phyloP scores from a whole-genome alignment of 768 basidiomycete genomes.

The Boletus huronensis region DNA sequence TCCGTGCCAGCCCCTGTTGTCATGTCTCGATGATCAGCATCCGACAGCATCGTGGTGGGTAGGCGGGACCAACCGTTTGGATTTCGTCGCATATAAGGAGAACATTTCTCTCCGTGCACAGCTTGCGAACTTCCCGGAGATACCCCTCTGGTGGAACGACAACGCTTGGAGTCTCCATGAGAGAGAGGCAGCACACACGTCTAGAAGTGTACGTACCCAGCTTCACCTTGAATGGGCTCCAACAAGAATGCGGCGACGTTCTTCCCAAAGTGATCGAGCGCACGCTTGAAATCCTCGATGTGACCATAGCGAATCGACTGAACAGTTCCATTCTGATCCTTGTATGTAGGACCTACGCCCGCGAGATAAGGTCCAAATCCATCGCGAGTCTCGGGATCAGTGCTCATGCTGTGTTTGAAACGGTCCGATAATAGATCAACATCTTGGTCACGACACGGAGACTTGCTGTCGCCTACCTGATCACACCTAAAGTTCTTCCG shows the following conservation, averaged over 20 bases:
- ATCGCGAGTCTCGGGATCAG: constrained; percentile 82
- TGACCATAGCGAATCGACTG: constrained; percentile 79
- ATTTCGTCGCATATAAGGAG: constrained; percentile 98
- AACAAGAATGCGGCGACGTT: constrained; percentile 91
- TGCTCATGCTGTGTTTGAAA: constrained; percentile 68
- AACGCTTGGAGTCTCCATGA: constrained; percentile 50
- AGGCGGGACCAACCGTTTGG: constrained; percentile 66
- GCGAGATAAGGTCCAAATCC: constrained; percentile 92
- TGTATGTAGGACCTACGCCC: constrained; percentile 77
- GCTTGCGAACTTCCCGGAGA: constrained; percentile 65
- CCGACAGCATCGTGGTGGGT: neutral
- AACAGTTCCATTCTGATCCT: constrained; percentile 45
- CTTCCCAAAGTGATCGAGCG: constrained; percentile 74
- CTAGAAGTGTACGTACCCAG: constrained; percentile 58
- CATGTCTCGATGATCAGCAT: constrained; percentile 2
- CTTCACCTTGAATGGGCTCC: constrained; percentile 99
- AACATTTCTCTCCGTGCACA: constrained; percentile 92
- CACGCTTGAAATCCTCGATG: constrained; percentile 76
- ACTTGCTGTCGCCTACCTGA: constrained; percentile 48
- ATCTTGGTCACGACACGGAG: neutral
- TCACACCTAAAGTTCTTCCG: constrained; percentile 86
- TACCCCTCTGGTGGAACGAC: constrained; percentile 91
- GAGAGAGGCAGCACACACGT: neutral
- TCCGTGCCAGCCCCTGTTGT: constrained; percentile 78
- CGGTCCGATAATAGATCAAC: constrained; percentile 11